These are phyloP conservation scores for Trypanosomatidae sp. DNA, from an alignment of 208 protist genomes.

Conservation along the genomic window DNA sequence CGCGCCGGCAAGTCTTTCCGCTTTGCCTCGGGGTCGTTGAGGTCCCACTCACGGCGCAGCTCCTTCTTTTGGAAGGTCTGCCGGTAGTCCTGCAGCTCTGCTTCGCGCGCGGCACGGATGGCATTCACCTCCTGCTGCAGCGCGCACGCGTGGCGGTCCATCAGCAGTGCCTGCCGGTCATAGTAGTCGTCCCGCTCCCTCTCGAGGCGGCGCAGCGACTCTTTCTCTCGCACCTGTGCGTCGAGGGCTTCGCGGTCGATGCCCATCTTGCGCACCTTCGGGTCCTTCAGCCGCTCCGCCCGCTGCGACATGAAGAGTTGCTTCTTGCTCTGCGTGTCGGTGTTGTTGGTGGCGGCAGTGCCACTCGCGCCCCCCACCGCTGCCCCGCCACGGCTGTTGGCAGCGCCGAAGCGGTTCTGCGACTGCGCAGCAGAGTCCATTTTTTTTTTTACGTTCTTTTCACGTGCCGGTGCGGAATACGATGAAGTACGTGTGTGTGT, in stretches of 20 bases:
- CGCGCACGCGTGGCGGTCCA: constrained; percentile 85
- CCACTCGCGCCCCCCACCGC: background rate
- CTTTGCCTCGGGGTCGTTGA: constrained; percentile 85
- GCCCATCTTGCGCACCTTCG: constrained; percentile 91
- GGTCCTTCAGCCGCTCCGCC: constrained; percentile 89
- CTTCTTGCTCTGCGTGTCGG: constrained; percentile 60
- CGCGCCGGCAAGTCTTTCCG: constrained; percentile 85
- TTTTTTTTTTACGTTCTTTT: background rate
- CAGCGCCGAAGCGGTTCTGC: constrained; percentile 6
- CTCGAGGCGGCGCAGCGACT: constrained; percentile 74
- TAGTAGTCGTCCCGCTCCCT: constrained; percentile 87
- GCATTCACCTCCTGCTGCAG: constrained; percentile 88
- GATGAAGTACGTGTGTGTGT: background rate
- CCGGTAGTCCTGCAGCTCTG: constrained; percentile 85
- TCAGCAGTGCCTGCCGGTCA: constrained; percentile 83
- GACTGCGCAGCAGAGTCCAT: constrained; percentile 19
- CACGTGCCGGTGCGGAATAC: background rate
- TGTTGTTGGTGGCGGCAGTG: constrained; percentile 5
- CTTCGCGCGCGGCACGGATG: constrained; percentile 68
- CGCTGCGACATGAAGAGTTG: constrained; percentile 86
- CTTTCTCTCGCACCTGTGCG: constrained; percentile 91
- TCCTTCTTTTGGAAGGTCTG: constrained; percentile 87
- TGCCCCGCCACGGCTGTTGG: constrained; percentile 9
- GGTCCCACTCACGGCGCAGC: constrained; percentile 86
- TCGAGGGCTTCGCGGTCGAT: constrained; percentile 91